These are phyloP conservation scores for Citrus hindsii DNA, from an alignment of 345 rosid genomes.

Conservation along the genomic window DNA sequence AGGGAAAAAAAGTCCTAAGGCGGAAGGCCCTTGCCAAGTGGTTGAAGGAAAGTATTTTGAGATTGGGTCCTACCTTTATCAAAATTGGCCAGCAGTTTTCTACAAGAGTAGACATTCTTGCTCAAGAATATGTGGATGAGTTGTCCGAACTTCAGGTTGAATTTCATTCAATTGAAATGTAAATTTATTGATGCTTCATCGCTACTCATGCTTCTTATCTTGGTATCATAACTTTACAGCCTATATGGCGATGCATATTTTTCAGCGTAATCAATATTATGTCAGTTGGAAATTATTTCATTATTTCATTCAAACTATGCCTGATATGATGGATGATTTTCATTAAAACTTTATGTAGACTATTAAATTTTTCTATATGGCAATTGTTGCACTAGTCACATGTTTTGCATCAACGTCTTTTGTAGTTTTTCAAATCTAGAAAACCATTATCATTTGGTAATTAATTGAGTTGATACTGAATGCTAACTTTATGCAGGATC, in stretches of 20 bases:
- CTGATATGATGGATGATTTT: neutral
- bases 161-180: constrained; percentile 1
- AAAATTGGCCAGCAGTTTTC: constrained; percentile 98
- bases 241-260: neutral
- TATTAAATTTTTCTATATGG: neutral
- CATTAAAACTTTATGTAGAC: neutral
- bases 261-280: neutral
- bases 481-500: constrained; percentile 57
- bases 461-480: neutral
- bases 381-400: neutral
- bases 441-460: neutral
- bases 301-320: neutral
- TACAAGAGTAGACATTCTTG: constrained; percentile 96
- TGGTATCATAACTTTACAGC: neutral
- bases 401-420: neutral
- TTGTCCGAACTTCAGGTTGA: constrained; percentile 94
- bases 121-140: constrained; percentile 98
- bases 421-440: neutral
- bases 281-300: neutral
- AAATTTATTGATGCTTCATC: neutral
- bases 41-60: constrained; percentile 87
- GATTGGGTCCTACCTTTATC: constrained; percentile 96
- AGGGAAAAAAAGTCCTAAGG: constrained; percentile 62
- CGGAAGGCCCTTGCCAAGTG: constrained; percentile 85
- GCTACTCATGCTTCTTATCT: neutral